These are phyloP conservation scores for Phytophthora hybrid DNA, from an alignment of 352 stramenopile species.

Conservation along the genomic window DNA sequence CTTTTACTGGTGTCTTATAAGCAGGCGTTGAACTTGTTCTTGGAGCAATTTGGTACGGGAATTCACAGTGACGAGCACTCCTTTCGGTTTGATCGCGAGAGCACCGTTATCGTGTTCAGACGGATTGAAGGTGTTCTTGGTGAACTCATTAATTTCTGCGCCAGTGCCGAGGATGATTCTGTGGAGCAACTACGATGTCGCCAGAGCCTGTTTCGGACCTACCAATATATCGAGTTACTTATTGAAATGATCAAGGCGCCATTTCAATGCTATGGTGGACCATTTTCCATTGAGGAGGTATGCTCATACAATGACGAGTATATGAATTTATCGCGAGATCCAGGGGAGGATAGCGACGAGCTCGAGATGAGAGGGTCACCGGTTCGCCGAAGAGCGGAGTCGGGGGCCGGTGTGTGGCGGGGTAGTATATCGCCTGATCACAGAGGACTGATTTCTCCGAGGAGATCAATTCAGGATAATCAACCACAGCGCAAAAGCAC, in stretches of 20 bases:
- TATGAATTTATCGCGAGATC: conserved; percentile 38
- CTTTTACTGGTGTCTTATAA: conserved; percentile 75
- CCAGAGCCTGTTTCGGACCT: conserved; percentile 63
- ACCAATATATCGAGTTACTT: conserved; percentile 72
- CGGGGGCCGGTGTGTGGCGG: conserved; percentile 1
- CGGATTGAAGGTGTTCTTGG: conserved; percentile 51
- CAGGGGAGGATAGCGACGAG: conserved; percentile 36
- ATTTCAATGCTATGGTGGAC: conserved; percentile 65
- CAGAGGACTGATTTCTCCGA: conserved; percentile 32
- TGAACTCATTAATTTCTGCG: conserved; percentile 62
- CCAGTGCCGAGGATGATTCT: conserved; percentile 37
- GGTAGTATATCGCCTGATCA: conserved; percentile 17
- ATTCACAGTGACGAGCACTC: conserved; percentile 17
- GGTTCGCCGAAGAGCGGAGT: conserved; percentile 27
- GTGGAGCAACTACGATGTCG: conserved; percentile 41
- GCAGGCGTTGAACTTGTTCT: conserved; percentile 45
- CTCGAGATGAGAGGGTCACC: conserved; percentile 36
- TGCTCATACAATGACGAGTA: conserved; percentile 62
- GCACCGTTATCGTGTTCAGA: conserved; percentile 44
- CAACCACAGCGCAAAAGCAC: conserved; percentile 44
- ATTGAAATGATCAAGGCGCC: conserved; percentile 73
- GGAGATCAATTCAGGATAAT: conserved; percentile 35
- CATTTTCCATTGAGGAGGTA: conserved; percentile 66
- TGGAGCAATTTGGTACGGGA: conserved; percentile 43
- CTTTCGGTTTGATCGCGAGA: conserved; percentile 44